Conservation (phyloP, 2,329 filamentous ascomycete species). For the Ciborinia camelliae region DNA sequence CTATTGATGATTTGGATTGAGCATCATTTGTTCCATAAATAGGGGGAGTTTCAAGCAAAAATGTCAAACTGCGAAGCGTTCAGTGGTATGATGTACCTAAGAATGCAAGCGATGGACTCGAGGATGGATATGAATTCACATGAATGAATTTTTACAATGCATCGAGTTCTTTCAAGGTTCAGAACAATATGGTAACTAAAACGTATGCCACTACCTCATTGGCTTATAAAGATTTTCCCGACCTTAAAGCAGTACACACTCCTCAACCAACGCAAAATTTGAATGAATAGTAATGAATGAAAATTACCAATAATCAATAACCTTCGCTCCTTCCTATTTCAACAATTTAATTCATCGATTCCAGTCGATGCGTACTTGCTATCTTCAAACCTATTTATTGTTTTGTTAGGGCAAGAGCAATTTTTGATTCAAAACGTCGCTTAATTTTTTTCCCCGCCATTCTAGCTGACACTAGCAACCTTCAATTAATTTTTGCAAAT, state of each 20-base stretch:
- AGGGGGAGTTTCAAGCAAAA: too few relatives aligned
- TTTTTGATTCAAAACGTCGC: conserved; percentile 16
- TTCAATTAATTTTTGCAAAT: conserved; percentile 5
- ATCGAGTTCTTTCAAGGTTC: conserved; percentile 9
- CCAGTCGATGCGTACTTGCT: background rate
- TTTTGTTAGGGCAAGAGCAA: conserved; percentile 11
- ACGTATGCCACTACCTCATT: background rate
- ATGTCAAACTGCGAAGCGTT: too few relatives aligned
- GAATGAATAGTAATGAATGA: background rate
- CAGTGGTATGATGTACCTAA: too few relatives aligned
- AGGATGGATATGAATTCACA: too few relatives aligned
- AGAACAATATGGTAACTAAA: conserved; percentile 10
- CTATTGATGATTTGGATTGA: too few relatives aligned
- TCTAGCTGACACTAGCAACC: conserved; percentile 5
- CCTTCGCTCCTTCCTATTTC: background rate
- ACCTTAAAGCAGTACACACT: background rate
- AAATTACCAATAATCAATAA: background rate
- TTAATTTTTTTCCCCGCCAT: conserved; percentile 21
- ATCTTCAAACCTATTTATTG: background rate
- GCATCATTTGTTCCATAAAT: too few relatives aligned
- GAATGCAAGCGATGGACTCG: background rate
- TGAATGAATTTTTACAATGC: background rate
- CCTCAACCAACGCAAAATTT: background rate
- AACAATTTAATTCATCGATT: background rate
- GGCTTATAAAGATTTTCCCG: background rate